Evolutionary conservation across 768 basidiomycete species (phyloP).

Genomic region (Psilocybe subaeruginosa): DNA sequence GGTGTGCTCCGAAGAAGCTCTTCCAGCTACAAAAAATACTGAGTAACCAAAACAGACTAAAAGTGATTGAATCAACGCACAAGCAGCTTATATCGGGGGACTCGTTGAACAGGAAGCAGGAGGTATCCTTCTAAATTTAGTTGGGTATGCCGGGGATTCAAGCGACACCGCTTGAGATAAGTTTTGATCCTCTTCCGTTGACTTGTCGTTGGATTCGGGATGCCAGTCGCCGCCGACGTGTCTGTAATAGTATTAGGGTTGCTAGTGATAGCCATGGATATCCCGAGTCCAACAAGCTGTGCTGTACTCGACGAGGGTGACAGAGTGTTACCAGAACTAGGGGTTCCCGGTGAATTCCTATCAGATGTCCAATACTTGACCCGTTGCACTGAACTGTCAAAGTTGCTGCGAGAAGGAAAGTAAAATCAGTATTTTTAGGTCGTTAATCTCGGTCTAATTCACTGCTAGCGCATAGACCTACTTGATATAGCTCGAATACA

Average conservation of each 20-base stretch:
- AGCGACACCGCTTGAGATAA: conserved; percentile 88
- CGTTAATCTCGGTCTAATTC: neutral
- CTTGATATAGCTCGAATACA: conserved; percentile 99
- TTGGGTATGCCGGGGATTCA: conserved; percentile 91
- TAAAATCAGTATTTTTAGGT: conserved; percentile 2
- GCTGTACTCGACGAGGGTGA: conserved; percentile 65
- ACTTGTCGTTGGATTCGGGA: conserved; percentile 67
- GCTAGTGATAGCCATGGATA: conserved; percentile 56
- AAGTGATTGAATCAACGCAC: conserved; percentile 48
- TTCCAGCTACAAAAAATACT: conserved; percentile 60
- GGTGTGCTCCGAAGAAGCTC: conserved; percentile 86
- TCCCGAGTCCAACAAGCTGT: conserved; percentile 65
- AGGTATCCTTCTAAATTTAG: conserved; percentile 94
- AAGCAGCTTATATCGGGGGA: conserved; percentile 94
- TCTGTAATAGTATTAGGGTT: conserved; percentile 45
- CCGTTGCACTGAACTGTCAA: conserved; percentile 89
- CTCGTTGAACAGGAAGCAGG: conserved; percentile 92
- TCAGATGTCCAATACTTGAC: conserved; percentile 85
- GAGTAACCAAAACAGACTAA: conserved; percentile 5
- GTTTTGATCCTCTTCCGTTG: conserved; percentile 88
- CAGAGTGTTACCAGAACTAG: conserved; percentile 45
- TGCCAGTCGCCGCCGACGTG: conserved; percentile 40
- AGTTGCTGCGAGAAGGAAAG: conserved; percentile 60
- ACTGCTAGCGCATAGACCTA: conserved; percentile 31
- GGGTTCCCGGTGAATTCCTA: conserved; percentile 39